A percentile compares a stretch with the other conserved stretches of the same genome.
Evolutionary conservation across 257 asterid species (phyloP).

Genomic region (Rubia yunnanensis): DNA sequence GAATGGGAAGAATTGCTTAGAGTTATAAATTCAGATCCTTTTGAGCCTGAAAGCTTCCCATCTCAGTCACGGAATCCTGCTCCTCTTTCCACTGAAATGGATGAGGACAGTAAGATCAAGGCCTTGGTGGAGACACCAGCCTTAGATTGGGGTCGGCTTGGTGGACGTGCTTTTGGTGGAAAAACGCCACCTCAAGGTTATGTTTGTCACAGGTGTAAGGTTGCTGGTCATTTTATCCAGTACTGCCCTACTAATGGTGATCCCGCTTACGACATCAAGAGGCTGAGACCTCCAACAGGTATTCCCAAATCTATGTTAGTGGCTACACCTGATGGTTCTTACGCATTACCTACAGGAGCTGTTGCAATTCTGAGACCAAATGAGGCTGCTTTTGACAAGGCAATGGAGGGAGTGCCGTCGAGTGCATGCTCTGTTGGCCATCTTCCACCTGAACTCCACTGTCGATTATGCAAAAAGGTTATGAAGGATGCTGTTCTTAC

Average conservation of each 20-base stretch:
- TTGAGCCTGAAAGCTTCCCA: constrained; percentile 42
- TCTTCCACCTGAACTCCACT: constrained; percentile 59
- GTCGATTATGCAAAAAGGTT: neutral
- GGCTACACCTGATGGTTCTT: no score
- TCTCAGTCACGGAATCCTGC: neutral
- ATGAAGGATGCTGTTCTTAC: neutral
- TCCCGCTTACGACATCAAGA: constrained; percentile 70
- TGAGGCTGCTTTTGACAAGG: constrained; percentile 93
- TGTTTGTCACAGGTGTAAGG: constrained; percentile 90
- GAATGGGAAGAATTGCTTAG: constrained; percentile 90
- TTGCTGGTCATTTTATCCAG: constrained; percentile 94
- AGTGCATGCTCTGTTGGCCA: constrained; percentile 52
- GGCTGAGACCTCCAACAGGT: no score
- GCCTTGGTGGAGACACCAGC: neutral
- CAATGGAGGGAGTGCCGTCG: constrained; percentile 75
- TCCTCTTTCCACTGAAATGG: neutral
- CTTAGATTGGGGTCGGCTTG: neutral
- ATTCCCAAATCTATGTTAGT: no score
- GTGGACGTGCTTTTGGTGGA: neutral
- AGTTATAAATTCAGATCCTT: constrained; percentile 58
- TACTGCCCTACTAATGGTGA: constrained; percentile 98
- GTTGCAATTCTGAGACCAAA: constrained; percentile 78
- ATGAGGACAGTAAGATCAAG: no score
- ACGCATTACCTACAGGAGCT: no score
- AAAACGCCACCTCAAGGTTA: constrained; percentile 86